A percentile compares a stretch with the other conserved stretches of the same genome.
Conservation (phyloP, 345 rosid species). For the Gossypium herbaceum region DNA sequence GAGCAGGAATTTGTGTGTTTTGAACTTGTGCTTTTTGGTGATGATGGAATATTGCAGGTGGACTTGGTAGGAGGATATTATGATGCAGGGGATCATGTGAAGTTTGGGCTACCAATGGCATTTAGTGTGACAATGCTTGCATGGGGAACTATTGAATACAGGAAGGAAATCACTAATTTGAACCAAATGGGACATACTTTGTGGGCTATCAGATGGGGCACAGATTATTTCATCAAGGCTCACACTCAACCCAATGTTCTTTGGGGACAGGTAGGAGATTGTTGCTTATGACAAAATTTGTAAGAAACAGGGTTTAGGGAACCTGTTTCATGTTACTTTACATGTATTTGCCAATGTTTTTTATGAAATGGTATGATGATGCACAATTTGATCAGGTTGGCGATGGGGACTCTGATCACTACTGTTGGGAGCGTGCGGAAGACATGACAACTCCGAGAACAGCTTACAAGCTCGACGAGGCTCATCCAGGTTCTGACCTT, state of each 20-base stretch:
- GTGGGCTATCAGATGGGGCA: slow-evolving; percentile 71
- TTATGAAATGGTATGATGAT: neutral
- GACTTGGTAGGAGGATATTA: slow-evolving; percentile 86
- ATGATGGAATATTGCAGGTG: slow-evolving; percentile 32
- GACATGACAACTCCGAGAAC: slow-evolving; percentile 89
- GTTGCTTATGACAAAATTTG: neutral
- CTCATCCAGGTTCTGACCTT: slow-evolving; percentile 76
- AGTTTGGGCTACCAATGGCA: slow-evolving; percentile 91
- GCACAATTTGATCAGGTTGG: slow-evolving; percentile 46
- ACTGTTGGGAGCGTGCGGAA: slow-evolving; percentile 82
- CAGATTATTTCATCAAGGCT: slow-evolving; percentile 78
- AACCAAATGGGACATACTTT: slow-evolving; percentile 58
- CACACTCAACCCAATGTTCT: slow-evolving; percentile 68
- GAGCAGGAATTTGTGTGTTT: neutral
- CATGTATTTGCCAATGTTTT: no score
- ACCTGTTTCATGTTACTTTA: neutral
- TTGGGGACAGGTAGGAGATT: slow-evolving; percentile 58
- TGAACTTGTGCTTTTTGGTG: neutral
- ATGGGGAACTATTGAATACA: slow-evolving; percentile 10
- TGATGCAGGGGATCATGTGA: slow-evolving; percentile 91
- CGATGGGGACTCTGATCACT: slow-evolving; percentile 80
- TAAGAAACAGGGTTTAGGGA: neutral
- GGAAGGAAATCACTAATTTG: neutral
- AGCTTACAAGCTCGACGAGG: slow-evolving; percentile 61
- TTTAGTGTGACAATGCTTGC: slow-evolving; percentile 54